phyloP scores from a whole-genome alignment of 2,329 filamentous ascomycete species.

The Hypoxylon sp. region DNA sequence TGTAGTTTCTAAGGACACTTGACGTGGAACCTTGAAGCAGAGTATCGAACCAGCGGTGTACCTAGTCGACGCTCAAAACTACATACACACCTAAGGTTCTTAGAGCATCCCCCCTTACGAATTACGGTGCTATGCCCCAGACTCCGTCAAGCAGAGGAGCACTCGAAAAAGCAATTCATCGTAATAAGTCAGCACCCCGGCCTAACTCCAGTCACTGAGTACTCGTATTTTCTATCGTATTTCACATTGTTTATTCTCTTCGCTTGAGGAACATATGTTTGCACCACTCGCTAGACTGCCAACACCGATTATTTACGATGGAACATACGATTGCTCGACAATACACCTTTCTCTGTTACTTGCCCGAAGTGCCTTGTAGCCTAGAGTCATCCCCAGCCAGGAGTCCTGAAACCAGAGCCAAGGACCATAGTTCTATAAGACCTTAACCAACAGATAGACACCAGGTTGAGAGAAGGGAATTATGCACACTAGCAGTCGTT shows the following conservation, averaged over 20 bases:
- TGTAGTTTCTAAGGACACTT: not conserved
- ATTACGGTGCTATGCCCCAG: not conserved
- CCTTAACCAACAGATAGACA: not conserved
- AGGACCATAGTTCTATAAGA: not conserved
- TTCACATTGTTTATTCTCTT: no score
- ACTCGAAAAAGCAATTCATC: no score
- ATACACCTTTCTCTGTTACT: not conserved
- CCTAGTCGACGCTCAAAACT: no score
- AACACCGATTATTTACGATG: not conserved
- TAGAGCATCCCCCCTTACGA: not conserved
- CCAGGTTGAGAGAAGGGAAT: not conserved
- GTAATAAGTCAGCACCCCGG: no score
- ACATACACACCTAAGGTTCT: no score
- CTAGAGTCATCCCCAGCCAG: not conserved
- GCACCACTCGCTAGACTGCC: no score
- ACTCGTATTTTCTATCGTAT: no score
- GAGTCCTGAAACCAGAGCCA: not conserved
- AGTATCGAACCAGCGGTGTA: not conserved
- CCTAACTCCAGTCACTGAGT: no score
- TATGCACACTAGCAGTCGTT: not conserved
- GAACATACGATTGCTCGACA: not conserved
- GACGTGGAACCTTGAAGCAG: not conserved
- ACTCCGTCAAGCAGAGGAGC: no score
- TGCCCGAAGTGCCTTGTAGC: not conserved
- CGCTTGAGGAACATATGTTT: no score